phyloP scores from a whole-genome alignment of 768 basidiomycete genomes.

The Russula sp. region DNA sequence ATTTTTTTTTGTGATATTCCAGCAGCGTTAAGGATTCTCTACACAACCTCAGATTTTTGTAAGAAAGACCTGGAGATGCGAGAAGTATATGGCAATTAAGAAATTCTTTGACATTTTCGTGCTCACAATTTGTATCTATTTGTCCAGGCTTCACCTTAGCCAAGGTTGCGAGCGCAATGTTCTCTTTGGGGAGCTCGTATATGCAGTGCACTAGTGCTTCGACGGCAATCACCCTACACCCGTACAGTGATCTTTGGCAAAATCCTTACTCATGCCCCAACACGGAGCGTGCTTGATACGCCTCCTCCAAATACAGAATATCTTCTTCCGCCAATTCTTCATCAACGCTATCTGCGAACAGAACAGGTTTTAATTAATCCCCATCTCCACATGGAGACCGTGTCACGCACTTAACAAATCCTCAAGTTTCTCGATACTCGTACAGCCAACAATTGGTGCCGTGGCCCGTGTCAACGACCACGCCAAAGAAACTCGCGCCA shows the following conservation, averaged over 20 bases:
- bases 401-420: conserved; percentile 26
- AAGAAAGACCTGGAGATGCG: too few relatives aligned
- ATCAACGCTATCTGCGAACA: conserved; percentile 15
- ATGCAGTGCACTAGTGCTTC: too few relatives aligned
- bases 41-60: too few relatives aligned
- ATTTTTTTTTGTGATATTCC: too few relatives aligned
- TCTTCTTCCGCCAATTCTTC: conserved; percentile 22
- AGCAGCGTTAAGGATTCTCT: too few relatives aligned
- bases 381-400: not conserved
- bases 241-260: too few relatives aligned
- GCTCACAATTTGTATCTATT: not conserved
- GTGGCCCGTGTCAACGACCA: conserved; percentile 30
- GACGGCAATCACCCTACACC: too few relatives aligned
- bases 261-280: conserved; percentile 1
- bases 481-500: conserved; percentile 46
- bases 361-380: not conserved
- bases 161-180: conserved; percentile 29
- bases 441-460: conserved; percentile 24
- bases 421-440: conserved; percentile 26
- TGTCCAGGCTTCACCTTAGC: too few relatives aligned
- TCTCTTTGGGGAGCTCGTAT: not conserved
- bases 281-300: conserved; percentile 29
- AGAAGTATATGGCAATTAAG: too few relatives aligned
- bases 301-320: conserved; percentile 25
- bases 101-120: not conserved